A percentile compares a stretch with the other conserved stretches of the same genome.
Conservation (phyloP, 495 filamentous ascomycete species). For the Rhizodiscina lignyota region DNA sequence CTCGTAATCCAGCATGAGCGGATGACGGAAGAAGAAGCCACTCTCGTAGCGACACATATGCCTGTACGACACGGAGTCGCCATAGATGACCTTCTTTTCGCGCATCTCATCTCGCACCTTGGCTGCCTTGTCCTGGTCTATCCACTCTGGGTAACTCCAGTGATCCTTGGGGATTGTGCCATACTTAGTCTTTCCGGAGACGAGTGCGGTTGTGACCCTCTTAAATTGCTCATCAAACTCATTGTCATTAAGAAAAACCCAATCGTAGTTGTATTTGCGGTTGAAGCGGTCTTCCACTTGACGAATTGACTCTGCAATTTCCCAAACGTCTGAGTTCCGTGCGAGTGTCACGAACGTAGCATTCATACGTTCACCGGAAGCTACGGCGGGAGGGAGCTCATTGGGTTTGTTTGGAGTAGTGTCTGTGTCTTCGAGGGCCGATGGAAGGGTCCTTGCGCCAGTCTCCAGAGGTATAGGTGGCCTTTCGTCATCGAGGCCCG, state of each 20-base stretch:
- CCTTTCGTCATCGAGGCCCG: no score
- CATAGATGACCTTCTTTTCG: constrained; percentile 44
- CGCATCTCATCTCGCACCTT: constrained; percentile 38
- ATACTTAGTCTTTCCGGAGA: constrained; percentile 83
- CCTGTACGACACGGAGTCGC: constrained; percentile 56
- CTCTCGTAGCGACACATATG: constrained; percentile 32
- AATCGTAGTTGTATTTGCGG: constrained; percentile 87
- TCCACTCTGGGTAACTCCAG: constrained; percentile 34
- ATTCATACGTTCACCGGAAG: constrained; percentile 59
- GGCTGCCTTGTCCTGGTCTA: constrained; percentile 39
- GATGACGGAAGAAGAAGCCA: constrained; percentile 33
- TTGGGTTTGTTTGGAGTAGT: constrained; percentile 14
- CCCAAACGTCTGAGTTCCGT: constrained; percentile 86
- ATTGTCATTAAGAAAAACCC: constrained; percentile 96
- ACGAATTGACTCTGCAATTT: constrained; percentile 86
- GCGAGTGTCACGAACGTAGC: constrained; percentile 94
- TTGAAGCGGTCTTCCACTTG: constrained; percentile 97
- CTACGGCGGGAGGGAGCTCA: constrained; percentile 30
- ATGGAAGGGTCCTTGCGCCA: no score
- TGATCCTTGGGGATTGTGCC: constrained; percentile 40
- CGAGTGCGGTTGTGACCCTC: constrained; percentile 70
- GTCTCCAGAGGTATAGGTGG: no score
- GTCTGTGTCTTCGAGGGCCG: background rate
- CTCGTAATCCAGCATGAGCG: constrained; percentile 27
- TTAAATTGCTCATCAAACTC: constrained; percentile 87